Conservation (phyloP, 1,284 basidiomycete species). For the Fomitopsis betulina region DNA sequence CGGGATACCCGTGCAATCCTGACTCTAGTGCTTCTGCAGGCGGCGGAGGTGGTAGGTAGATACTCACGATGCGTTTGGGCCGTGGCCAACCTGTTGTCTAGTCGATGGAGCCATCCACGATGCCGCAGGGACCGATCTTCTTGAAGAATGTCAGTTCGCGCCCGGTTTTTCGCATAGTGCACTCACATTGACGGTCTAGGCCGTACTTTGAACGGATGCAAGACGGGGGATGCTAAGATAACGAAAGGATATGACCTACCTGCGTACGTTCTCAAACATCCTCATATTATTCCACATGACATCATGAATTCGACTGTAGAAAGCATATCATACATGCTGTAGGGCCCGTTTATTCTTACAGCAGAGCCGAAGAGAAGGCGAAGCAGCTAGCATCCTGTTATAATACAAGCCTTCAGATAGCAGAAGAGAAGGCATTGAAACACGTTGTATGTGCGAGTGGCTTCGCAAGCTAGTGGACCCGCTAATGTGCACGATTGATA, state of each 20-base stretch:
- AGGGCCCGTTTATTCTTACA: constrained; percentile 70
- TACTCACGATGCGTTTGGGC: not conserved
- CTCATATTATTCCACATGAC: not conserved
- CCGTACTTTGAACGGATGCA: constrained; percentile 66
- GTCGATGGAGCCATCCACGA: constrained; percentile 86
- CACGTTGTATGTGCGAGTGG: constrained; percentile 51
- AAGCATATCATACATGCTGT: constrained; percentile 87
- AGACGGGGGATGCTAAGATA: constrained; percentile 82
- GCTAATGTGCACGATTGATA: constrained; percentile 21
- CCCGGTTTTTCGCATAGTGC: not conserved
- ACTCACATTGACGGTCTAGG: constrained; percentile 33
- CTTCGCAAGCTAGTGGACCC: constrained; percentile 10
- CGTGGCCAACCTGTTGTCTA: constrained; percentile 42
- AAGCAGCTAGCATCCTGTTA: constrained; percentile 73
- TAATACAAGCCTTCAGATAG: constrained; percentile 56
- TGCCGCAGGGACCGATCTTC: constrained; percentile 74
- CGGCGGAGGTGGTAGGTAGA: constrained; percentile 59
- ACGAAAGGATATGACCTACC: constrained; percentile 72
- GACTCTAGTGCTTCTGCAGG: constrained; percentile 33
- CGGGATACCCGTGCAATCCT: constrained; percentile 5
- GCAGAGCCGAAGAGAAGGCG: constrained; percentile 41
- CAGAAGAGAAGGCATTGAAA: constrained; percentile 54
- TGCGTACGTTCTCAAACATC: constrained; percentile 40
- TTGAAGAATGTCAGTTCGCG: constrained; percentile 61
- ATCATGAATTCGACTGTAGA: constrained; percentile 27